A percentile compares a stretch with the other conserved stretches of the same genome.
Conservation (phyloP, 495 filamentous ascomycete species). For the Penicillium manginii region DNA sequence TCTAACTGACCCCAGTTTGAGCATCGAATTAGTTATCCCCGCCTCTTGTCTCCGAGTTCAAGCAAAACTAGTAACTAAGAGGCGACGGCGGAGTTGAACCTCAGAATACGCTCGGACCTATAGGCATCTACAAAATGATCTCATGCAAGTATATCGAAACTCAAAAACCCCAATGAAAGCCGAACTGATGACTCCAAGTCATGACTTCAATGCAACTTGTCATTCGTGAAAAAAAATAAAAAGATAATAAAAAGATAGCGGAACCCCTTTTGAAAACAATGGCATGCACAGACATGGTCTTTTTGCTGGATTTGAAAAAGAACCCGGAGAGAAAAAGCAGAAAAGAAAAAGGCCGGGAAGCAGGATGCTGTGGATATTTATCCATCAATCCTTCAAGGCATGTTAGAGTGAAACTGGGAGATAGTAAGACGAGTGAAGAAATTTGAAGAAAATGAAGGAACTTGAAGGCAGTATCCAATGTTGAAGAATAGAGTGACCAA, state of each 20-base stretch:
- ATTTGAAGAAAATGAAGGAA: background rate
- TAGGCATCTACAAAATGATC: too few species aligned
- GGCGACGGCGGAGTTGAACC: too few species aligned
- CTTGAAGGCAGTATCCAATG: conserved; percentile 3
- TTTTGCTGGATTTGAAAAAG: conserved; percentile 18
- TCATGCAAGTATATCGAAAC: background rate
- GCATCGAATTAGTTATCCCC: too few species aligned
- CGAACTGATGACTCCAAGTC: background rate
- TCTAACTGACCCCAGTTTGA: too few species aligned
- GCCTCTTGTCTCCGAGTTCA: too few species aligned
- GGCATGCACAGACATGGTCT: conserved; percentile 19
- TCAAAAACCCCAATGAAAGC: background rate
- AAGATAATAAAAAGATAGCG: conserved; percentile 9
- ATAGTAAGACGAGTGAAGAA: background rate
- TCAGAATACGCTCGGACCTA: too few species aligned
- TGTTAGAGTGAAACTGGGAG: background rate
- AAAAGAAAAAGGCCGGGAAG: conserved; percentile 9
- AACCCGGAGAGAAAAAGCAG: conserved; percentile 10
- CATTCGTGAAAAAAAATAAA: conserved; percentile 27
- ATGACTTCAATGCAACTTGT: conserved; percentile 26
- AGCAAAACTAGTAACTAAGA: too few species aligned
- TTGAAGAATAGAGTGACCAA: background rate
- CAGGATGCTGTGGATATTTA: background rate
- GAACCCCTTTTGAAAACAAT: conserved; percentile 14
- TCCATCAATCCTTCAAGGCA: conserved; percentile 3